phyloP scores from a whole-genome alignment of 805 yeast species.

The Candida ascalaphidarum region DNA sequence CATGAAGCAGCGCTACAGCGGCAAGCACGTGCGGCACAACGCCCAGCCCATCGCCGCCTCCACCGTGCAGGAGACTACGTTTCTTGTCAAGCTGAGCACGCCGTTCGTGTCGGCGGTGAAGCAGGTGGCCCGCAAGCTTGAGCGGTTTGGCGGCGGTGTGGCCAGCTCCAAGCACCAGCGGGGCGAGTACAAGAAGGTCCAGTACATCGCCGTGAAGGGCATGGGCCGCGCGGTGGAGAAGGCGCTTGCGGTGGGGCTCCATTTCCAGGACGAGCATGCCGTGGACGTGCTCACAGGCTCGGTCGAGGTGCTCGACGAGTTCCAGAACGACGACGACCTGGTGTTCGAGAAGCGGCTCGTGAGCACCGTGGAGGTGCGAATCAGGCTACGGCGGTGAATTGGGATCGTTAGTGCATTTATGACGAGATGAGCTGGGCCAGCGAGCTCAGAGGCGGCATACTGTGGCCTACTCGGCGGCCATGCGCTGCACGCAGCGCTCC shows the following conservation, averaged over 20 bases:
- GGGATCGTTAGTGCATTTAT: no score
- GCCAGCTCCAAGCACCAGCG: conserved; percentile 17
- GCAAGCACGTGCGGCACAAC: no score
- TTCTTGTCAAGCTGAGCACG: conserved; percentile 55
- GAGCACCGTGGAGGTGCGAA: conserved; percentile 37
- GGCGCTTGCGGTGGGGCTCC: conserved; percentile 52
- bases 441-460: no score
- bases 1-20: no score
- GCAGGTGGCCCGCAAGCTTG: conserved; percentile 46
- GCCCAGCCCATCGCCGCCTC: no score
- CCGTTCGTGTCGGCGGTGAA: conserved; percentile 72
- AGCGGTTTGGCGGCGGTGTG: conserved; percentile 20
- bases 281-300: conserved; percentile 60
- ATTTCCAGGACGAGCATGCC: conserved; percentile 43
- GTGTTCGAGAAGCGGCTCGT: conserved; percentile 35
- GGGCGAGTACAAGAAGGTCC: conserved; percentile 28
- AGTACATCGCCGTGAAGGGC: conserved; percentile 53
- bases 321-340: conserved; percentile 28
- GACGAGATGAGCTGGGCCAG: no score
- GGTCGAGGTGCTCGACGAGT: conserved; percentile 67
- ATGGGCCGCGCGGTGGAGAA: conserved; percentile 65
- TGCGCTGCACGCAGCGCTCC: conserved; percentile 13
- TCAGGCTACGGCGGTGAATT: conserved; percentile 31
- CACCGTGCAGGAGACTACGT: conserved; percentile 40
- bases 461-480: background rate